Evolutionary conservation across 768 basidiomycete species (phyloP).

Genomic region (Multifurca ochricompacta): DNA sequence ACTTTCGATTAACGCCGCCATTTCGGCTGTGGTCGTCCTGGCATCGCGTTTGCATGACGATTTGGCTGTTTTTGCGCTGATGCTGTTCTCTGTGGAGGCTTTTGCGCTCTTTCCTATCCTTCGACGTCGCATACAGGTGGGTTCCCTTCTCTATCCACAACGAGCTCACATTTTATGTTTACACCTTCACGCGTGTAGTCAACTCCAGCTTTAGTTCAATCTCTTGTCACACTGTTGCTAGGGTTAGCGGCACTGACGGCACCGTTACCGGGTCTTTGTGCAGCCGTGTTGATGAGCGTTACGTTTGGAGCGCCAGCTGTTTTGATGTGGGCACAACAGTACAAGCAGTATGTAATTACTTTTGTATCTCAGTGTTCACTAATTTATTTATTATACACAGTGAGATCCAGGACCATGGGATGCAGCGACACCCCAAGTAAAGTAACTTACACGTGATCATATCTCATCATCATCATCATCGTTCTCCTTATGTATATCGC

Average conservation of each 20-base stretch:
- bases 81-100: slow-evolving; percentile 72
- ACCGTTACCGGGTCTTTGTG: slow-evolving; percentile 50
- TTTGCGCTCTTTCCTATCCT: slow-evolving; percentile 83
- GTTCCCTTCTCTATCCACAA: slow-evolving; percentile 20
- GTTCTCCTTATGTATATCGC: no score
- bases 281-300: slow-evolving; percentile 42
- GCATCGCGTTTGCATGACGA: slow-evolving; percentile 83
- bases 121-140: slow-evolving; percentile 66
- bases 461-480: no score
- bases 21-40: slow-evolving; percentile 88
- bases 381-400: slow-evolving; percentile 39
- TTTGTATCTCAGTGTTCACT: background rate
- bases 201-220: slow-evolving; percentile 39
- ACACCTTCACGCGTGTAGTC: slow-evolving; percentile 30
- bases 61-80: slow-evolving; percentile 80
- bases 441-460: no score
- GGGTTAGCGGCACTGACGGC: slow-evolving; percentile 46
- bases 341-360: slow-evolving; percentile 56
- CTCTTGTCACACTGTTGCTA: slow-evolving; percentile 45
- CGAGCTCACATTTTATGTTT: slow-evolving; percentile 9
- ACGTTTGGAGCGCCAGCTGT: slow-evolving; percentile 68
- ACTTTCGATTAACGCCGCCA: slow-evolving; percentile 83
- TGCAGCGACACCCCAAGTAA: slow-evolving; percentile 70
- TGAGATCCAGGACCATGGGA: slow-evolving; percentile 91
- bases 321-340: slow-evolving; percentile 78